Evolutionary conservation across 2,329 filamentous ascomycete genomes (phyloP).

Genomic region (Biscogniauxia sp.): DNA sequence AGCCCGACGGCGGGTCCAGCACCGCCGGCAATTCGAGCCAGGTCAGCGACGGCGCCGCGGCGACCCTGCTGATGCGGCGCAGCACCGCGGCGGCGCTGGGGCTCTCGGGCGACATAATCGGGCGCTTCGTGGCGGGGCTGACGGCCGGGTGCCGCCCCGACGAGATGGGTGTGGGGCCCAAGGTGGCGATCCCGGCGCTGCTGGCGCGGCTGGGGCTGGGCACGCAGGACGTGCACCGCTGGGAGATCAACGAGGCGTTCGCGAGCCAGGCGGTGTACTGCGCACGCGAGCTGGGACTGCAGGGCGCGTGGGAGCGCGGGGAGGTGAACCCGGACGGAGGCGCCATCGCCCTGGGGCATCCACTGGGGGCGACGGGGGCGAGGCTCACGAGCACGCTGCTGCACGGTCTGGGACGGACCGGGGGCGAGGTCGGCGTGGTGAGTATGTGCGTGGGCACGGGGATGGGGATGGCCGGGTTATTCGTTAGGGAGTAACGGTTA

Average conservation of each 20-base stretch:
- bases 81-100: conserved; percentile 74
- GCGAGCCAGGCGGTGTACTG: conserved; percentile 68
- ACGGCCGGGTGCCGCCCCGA: conserved; percentile 79
- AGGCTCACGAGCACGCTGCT: conserved; percentile 72
- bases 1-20: conserved; percentile 68
- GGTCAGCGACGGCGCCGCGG: conserved; percentile 84
- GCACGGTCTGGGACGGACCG: conserved; percentile 66
- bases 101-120: conserved; percentile 67
- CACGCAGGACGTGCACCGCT: conserved; percentile 71
- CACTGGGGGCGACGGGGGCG: conserved; percentile 83
- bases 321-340: conserved; percentile 90
- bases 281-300: conserved; percentile 66
- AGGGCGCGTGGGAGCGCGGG: conserved; percentile 57
- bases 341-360: conserved; percentile 91
- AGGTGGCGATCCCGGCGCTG: conserved; percentile 79
- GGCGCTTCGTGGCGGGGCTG: conserved; percentile 73
- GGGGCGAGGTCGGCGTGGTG: conserved; percentile 76
- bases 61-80: conserved; percentile 80
- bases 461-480: conserved; percentile 72
- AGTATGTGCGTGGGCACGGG: conserved; percentile 88
- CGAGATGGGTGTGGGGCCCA: conserved; percentile 92
- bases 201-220: conserved; percentile 66
- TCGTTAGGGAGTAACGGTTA: conserved; percentile 56
- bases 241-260: conserved; percentile 91
- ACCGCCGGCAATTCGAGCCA: conserved; percentile 88